Base-by-base conservation (phyloP, 2,329 filamentous ascomycete genomes). In the Pseudopithomyces chartarum region DNA sequence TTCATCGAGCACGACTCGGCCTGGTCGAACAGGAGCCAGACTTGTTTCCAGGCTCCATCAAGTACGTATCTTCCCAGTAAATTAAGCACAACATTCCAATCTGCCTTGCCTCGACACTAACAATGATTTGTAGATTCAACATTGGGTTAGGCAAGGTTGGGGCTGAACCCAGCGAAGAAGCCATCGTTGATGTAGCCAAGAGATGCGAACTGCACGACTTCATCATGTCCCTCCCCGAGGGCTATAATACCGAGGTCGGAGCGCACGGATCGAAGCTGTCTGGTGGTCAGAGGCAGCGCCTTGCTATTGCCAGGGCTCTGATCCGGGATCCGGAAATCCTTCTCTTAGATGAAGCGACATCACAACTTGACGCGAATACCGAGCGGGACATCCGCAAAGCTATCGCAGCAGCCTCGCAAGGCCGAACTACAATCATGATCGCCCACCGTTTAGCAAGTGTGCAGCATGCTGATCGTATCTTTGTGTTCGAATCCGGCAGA, bases 381-480 rank as follows among this genome's bases (percentile, higher is more conserved):
- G 80, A 81, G 58, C 66, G 69, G 40, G 73, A 76, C 26, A 73
- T 82, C 23, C 78, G 79, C 42, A 68, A 69, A 36, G 75, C 78
- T 1, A 73, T 81, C 34, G 72, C 70, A 8, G 74, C 73, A 19
- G 78, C 77, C 13, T 72, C 76, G 4, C 68, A 72, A 43, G 79
- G 75, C 3, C 70, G 78, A 52, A 85, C 91, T 1, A 90, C 90
- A 58, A 80, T 95, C 2, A 89, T 90, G 2, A 90, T 95, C 11
- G 91, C 91, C 1, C 91, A 94, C 71, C 81, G 90, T 13, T 79
- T 94, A 47, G 88, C 88, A 0, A 94, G 89, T 12, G 87, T 93
- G 19, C 90, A 90, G 73, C 89, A 92, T 63, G 89, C 90, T 1
- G 87, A 94, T 71, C 79, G 87, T n/a, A 93, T 93, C 40, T 91